Evolutionary conservation across 2,329 filamentous ascomycete species (phyloP).

Genomic region (Cladosporium sp.): DNA sequence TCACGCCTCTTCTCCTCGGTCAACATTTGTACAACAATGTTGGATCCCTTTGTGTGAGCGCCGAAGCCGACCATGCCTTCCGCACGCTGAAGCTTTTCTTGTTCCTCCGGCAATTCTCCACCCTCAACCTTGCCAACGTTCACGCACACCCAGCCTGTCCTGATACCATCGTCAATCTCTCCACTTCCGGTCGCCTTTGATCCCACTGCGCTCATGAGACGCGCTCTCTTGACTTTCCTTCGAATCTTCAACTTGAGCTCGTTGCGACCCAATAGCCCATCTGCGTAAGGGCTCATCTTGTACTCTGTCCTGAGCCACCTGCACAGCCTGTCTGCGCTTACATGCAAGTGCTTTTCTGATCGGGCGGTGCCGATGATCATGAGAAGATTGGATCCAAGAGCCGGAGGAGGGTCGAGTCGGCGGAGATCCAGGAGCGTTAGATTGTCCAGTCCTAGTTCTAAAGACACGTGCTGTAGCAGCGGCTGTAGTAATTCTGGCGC

Average conservation of each 20-base stretch:
- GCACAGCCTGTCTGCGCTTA: constrained; percentile 83
- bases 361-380: constrained; percentile 92
- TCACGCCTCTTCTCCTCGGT: constrained; percentile 66
- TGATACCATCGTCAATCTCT: constrained; percentile 74
- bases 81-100: constrained; percentile 31
- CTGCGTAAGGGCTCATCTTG: constrained; percentile 71
- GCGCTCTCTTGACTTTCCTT: constrained; percentile 74
- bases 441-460: constrained; percentile 82
- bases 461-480: constrained; percentile 72
- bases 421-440: constrained; percentile 79
- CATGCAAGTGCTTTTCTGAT: constrained; percentile 88
- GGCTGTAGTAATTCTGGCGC: constrained; percentile 68
- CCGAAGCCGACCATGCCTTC: constrained; percentile 76
- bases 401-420: constrained; percentile 76
- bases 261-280: constrained; percentile 83
- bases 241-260: constrained; percentile 85
- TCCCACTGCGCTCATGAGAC: constrained; percentile 70
- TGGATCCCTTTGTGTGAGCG: constrained; percentile 50
- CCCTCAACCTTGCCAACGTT: constrained; percentile 75
- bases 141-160: constrained; percentile 94
- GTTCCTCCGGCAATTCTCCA: constrained; percentile 54
- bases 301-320: constrained; percentile 75
- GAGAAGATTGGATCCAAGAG: constrained; percentile 79
- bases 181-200: constrained; percentile 54
- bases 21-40: constrained; percentile 67